These are phyloP conservation scores for Fusarium keratoplasticum DNA, from an alignment of 2,329 filamentous ascomycete species.

Conservation along the genomic window DNA sequence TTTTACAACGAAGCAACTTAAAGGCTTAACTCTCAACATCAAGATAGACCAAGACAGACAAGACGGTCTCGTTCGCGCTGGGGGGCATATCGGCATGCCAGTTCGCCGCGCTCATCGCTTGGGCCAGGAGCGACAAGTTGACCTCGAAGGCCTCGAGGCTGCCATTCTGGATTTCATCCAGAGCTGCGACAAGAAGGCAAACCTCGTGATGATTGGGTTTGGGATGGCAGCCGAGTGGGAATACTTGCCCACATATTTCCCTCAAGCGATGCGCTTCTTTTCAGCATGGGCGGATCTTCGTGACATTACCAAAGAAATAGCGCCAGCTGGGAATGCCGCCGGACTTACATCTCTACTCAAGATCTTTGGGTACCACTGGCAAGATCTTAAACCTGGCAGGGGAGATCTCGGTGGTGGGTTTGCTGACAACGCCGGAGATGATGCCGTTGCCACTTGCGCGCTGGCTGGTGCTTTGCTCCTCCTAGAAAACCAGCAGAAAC, in stretches of 20 bases:
- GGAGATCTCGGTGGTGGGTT: not conserved
- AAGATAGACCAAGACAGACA: not conserved
- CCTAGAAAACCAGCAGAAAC: not conserved
- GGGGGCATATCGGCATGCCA: not conserved
- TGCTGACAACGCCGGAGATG: constrained; percentile 31
- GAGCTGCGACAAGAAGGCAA: not conserved
- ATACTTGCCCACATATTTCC: constrained; percentile 14
- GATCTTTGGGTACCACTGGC: constrained; percentile 5
- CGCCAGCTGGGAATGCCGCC: not conserved
- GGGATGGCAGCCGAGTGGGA: constrained; percentile 28
- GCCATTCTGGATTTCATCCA: constrained; percentile 15
- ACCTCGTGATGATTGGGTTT: constrained; percentile 11
- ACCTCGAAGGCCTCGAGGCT: not conserved
- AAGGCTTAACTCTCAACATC: constrained; percentile 15
- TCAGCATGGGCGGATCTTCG: constrained; percentile 26
- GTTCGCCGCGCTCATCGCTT: constrained; percentile 21
- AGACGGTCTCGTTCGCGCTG: not conserved
- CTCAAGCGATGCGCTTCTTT: constrained; percentile 13
- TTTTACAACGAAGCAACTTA: constrained; percentile 10
- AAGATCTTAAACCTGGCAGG: constrained; percentile 4
- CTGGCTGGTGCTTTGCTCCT: constrained; percentile 10
- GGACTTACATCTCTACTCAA: constrained; percentile 2
- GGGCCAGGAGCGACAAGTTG: constrained; percentile 1
- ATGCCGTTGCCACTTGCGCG: constrained; percentile 23
- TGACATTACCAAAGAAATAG: constrained; percentile 24